Base-by-base conservation (phyloP, 192 early-diverging fungal genomes). In the Phycomyces nitens region DNA sequence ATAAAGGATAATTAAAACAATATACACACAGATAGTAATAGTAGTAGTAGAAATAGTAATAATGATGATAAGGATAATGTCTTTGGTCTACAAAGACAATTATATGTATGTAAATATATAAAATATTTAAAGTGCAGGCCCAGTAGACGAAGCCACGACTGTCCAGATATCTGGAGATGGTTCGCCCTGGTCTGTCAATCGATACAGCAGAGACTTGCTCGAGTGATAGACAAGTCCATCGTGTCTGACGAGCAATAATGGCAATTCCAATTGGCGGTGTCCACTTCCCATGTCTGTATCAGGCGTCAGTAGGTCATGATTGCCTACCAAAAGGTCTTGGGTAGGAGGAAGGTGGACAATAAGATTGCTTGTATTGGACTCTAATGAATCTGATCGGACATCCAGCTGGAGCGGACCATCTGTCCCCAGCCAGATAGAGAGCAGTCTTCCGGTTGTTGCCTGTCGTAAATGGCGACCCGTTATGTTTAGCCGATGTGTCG, bases 381-480 rank as follows among this genome's bases (percentile, higher is more conserved):
- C 10, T 56, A 43, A 38, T 55, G 55, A 15, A 41, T 57, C 42
- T 71, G 42, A 56, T 71, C 58, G n/a, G 65, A 60, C 57, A 67
- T 38, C 21, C 57, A 43, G 50, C 53, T 60, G 41, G 59, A 82
- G 58, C 21, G 81, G 76, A 14, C 80, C 80, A 50, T 72, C 62
- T 4, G 75, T 68, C 51, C 81, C 81, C 20, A 82, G 42, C 81
- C 81, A 82, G 24, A 80, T 58, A 50, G 77, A 53, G 56, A 81
- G 66, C 20, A 74, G 62, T 44, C 56, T 47, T 5, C 60, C 54
- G 29, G 29, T 34, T 34, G 29, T 34, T 34, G 29, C 29, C 29
- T 34, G 29, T 34, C 29, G 29, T 34, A 34, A 34, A 34, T 34
- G 29, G 29, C 29, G 29, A 7, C 29, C 29, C 29, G 29, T 34